phyloP scores from a whole-genome alignment of 805 yeast genomes.

The Clavispora vitiphila region DNA sequence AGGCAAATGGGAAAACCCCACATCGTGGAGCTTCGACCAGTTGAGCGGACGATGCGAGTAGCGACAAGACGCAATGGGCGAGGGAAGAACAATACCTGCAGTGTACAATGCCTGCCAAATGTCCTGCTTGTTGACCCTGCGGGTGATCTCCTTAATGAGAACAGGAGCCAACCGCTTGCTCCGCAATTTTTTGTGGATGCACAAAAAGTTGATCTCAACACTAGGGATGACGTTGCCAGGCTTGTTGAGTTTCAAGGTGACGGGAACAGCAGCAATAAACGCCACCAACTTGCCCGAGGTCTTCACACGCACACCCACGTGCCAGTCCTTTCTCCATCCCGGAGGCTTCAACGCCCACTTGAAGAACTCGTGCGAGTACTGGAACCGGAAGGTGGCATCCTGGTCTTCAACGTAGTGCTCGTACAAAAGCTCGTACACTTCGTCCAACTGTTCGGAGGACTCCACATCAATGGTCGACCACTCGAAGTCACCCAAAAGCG shows the following conservation, averaged over 20 bases:
- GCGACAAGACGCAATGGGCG: conserved; percentile 85
- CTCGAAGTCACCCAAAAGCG: conserved; percentile 74
- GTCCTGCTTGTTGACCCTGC: conserved; percentile 77
- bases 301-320: conserved; percentile 86
- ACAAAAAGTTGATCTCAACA: conserved; percentile 89
- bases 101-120: conserved; percentile 97
- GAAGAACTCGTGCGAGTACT: conserved; percentile 76
- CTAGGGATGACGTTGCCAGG: conserved; percentile 45
- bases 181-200: conserved; percentile 90
- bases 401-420: conserved; percentile 94
- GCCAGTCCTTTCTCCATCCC: conserved; percentile 87
- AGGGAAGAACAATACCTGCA: conserved; percentile 85
- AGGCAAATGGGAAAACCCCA: conserved; percentile 84
- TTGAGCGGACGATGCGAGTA: conserved; percentile 92
- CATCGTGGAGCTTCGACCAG: conserved; percentile 85
- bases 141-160: conserved; percentile 86
- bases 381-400: conserved; percentile 88
- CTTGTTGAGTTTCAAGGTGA: conserved; percentile 56
- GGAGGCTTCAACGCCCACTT: conserved; percentile 94
- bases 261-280: conserved; percentile 88
- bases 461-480: conserved; percentile 77
- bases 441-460: conserved; percentile 54
- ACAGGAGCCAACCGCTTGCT: conserved; percentile 94
- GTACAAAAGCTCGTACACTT: conserved; percentile 73
- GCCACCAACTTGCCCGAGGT: conserved; percentile 76